A percentile compares a stretch with the other conserved stretches of the same genome.
Conservation (phyloP, 768 basidiomycete species). For the Termitomyces sp. region DNA sequence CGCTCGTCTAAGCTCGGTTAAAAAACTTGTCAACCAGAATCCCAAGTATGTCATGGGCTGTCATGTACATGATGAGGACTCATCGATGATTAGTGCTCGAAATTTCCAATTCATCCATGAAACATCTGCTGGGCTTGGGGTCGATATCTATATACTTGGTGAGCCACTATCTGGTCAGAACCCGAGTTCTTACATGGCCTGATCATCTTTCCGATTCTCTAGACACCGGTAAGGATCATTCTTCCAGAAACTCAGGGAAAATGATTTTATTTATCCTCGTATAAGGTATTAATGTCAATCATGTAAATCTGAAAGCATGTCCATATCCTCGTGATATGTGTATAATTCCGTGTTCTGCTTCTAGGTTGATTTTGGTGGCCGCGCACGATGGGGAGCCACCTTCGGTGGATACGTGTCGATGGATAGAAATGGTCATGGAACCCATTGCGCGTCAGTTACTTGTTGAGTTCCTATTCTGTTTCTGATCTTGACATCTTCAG, state of each 20-base stretch:
- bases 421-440: constrained; percentile 39
- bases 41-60: not conserved
- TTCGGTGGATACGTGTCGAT: constrained; percentile 21
- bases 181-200: not conserved
- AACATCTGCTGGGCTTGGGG: constrained; percentile 11
- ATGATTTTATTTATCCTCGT: not conserved
- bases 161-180: not conserved
- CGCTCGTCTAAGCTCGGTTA: constrained; percentile 18
- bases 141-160: constrained; percentile 36
- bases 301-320: not conserved
- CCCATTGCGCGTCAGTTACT: constrained; percentile 27
- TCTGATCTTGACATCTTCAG: constrained; percentile 6
- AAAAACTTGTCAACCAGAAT: constrained; percentile 12
- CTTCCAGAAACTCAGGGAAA: not conserved
- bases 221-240: constrained; percentile 18
- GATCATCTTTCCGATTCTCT: not conserved
- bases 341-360: not conserved
- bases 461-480: not conserved
- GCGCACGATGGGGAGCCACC: constrained; percentile 33
- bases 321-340: not conserved
- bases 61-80: too few relatives aligned
- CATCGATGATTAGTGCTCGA: not conserved
- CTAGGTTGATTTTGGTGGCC: constrained; percentile 33
- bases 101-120: constrained; percentile 11
- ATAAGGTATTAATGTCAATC: constrained; percentile 1